Evolutionary conservation across 495 filamentous ascomycete genomes (phyloP).

Genomic region (Venustampulla echinocandica): DNA sequence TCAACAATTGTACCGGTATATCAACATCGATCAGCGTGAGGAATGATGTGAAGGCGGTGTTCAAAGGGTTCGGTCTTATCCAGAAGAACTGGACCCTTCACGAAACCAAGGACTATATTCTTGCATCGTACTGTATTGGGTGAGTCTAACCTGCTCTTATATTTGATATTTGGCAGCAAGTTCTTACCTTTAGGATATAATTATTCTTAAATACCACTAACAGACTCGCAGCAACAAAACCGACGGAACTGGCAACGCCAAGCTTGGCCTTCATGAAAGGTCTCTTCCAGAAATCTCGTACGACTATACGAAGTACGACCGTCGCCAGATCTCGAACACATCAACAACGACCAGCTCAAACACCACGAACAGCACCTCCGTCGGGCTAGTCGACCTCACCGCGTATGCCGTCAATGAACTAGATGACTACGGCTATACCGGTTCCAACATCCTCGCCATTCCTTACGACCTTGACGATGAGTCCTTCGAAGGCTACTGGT

Average conservation of each 20-base stretch:
- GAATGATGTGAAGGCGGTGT: constrained; percentile 10
- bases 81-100: constrained; percentile 9
- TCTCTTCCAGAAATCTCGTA: too few relatives aligned
- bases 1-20: constrained; percentile 18
- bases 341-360: too few relatives aligned
- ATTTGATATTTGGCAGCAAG: too few relatives aligned
- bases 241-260: too few relatives aligned
- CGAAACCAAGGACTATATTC: constrained; percentile 11
- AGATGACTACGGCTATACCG: background rate
- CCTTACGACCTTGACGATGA: constrained; percentile 12
- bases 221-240: too few relatives aligned
- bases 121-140: constrained; percentile 13
- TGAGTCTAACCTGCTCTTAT: too few relatives aligned
- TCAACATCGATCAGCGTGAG: constrained; percentile 13
- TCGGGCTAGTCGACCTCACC: background rate
- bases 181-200: too few relatives aligned
- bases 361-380: background rate
- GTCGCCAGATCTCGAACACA: too few relatives aligned
- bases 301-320: too few relatives aligned
- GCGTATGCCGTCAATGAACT: background rate
- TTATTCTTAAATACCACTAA: too few relatives aligned
- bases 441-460: background rate
- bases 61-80: constrained; percentile 7
- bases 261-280: too few relatives aligned
- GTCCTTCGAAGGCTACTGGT: too few relatives aligned